These are phyloP conservation scores for Fomitopsis betulina DNA, from an alignment of 1,284 basidiomycete genomes.

Conservation along the genomic window DNA sequence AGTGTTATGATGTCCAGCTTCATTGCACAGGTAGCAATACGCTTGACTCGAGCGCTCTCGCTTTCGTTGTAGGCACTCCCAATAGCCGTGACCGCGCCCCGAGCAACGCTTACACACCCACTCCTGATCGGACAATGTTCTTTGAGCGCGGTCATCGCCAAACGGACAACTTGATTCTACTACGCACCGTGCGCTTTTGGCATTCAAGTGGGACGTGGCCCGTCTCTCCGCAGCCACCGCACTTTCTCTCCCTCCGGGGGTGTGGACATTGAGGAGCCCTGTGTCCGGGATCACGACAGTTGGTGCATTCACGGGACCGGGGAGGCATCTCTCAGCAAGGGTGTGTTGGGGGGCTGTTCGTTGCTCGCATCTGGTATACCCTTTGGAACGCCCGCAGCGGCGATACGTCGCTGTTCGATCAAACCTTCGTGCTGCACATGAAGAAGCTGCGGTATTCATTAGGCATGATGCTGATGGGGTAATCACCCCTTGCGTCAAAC, in stretches of 20 bases:
- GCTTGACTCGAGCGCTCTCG: neutral
- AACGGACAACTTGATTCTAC: neutral
- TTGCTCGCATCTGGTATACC: no score
- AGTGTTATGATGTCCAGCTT: neutral
- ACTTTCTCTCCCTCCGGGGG: neutral
- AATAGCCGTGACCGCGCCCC: neutral
- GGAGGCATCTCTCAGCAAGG: no score
- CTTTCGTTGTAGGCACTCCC: neutral
- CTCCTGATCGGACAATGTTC: neutral
- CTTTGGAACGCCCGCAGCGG: no score
- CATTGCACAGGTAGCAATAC: neutral
- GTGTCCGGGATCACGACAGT: neutral
- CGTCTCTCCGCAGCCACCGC: neutral
- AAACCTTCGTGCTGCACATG: no score
- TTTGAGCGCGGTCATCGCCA: neutral
- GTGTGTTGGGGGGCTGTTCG: no score
- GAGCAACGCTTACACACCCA: neutral
- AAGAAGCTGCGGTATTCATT: no score
- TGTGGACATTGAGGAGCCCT: neutral
- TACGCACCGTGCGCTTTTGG: neutral
- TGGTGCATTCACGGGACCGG: neutral
- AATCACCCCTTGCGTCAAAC: no score
- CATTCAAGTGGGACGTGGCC: constrained; percentile 4
- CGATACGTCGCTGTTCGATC: no score
- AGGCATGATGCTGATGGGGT: no score